A percentile compares a stretch with the other conserved stretches of the same genome.
phyloP scores from a whole-genome alignment of 2,329 filamentous ascomycete genomes.

The Diaporthe sp. region DNA sequence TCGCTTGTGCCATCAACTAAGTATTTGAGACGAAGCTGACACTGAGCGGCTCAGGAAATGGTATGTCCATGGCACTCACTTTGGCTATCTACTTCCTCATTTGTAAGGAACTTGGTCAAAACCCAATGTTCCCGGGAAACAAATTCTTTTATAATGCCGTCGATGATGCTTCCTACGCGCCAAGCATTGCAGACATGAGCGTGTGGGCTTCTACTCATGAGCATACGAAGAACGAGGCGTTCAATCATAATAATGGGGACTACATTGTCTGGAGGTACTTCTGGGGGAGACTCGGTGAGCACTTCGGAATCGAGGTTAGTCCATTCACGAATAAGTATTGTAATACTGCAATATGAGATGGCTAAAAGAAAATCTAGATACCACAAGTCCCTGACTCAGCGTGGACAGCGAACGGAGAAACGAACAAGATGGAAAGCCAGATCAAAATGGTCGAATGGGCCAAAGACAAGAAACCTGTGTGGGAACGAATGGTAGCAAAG shows the following conservation, averaged over 20 bases:
- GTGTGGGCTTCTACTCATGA: constrained; percentile 43
- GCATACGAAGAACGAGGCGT: constrained; percentile 45
- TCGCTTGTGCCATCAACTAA: no score
- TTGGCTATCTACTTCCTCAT: constrained; percentile 46
- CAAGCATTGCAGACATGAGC: constrained; percentile 45
- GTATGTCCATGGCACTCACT: constrained; percentile 48
- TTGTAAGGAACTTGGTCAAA: constrained; percentile 44
- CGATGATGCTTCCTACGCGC: constrained; percentile 47
- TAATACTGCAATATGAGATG: not conserved
- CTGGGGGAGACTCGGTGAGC: constrained; percentile 42
- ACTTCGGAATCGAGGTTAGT: constrained; percentile 44
- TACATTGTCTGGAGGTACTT: constrained; percentile 46
- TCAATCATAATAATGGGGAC: constrained; percentile 48
- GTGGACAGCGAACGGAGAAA: constrained; percentile 32
- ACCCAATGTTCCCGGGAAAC: constrained; percentile 45
- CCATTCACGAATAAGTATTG: no score
- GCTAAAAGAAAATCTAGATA: constrained; percentile 28
- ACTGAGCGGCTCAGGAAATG: constrained; percentile 41
- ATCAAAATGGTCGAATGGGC: constrained; percentile 39
- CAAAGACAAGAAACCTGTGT: constrained; percentile 35
- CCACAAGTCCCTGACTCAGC: constrained; percentile 26
- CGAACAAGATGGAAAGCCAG: constrained; percentile 29
- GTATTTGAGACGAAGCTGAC: not conserved
- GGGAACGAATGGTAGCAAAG: constrained; percentile 38
- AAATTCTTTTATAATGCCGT: constrained; percentile 46